Conservation (phyloP, 2,329 filamentous ascomycete species). For the Colletotrichum endophyticum region DNA sequence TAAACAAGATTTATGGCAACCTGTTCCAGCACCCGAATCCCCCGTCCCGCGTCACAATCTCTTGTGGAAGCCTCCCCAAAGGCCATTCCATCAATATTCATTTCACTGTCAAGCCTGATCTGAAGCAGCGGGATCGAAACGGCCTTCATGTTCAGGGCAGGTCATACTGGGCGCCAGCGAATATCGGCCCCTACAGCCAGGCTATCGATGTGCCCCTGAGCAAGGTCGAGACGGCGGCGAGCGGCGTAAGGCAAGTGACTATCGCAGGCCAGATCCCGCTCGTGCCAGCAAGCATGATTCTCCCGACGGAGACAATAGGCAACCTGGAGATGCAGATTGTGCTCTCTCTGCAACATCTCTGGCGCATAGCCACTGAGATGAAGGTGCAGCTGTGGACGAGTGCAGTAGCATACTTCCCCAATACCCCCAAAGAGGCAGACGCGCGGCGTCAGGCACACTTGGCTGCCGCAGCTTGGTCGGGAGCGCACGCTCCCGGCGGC, state of each 20-base stretch:
- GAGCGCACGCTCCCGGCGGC: conserved; percentile 43
- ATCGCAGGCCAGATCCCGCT: conserved; percentile 94
- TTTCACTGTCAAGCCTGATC: conserved; percentile 42
- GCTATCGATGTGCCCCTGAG: conserved; percentile 63
- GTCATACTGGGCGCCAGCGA: conserved; percentile 97
- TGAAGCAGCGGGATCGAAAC: conserved; percentile 45
- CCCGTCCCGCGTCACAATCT: conserved; percentile 83
- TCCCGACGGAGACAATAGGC: conserved; percentile 45
- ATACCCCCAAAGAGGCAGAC: conserved; percentile 27
- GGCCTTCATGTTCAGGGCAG: conserved; percentile 89
- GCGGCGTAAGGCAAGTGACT: conserved; percentile 51
- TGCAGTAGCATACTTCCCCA: conserved; percentile 75
- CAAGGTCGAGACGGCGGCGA: not conserved
- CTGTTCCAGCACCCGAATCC: conserved; percentile 82
- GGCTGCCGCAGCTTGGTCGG: conserved; percentile 52
- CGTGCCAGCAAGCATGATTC: conserved; percentile 77
- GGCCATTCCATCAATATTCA: conserved; percentile 66
- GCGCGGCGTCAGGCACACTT: conserved; percentile 42
- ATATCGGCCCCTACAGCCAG: conserved; percentile 97
- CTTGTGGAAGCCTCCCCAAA: conserved; percentile 73
- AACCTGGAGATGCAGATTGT: conserved; percentile 64
- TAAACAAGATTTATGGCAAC: conserved; percentile 78
- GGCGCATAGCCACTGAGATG: conserved; percentile 78
- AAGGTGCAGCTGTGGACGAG: conserved; percentile 77
- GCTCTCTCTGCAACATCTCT: conserved; percentile 87